Evolutionary conservation across 371 early-diverging fungal genomes (phyloP), one percentile per base, ranked within the genome.

Genomic region (Phascolomyces articulosus): DNA sequence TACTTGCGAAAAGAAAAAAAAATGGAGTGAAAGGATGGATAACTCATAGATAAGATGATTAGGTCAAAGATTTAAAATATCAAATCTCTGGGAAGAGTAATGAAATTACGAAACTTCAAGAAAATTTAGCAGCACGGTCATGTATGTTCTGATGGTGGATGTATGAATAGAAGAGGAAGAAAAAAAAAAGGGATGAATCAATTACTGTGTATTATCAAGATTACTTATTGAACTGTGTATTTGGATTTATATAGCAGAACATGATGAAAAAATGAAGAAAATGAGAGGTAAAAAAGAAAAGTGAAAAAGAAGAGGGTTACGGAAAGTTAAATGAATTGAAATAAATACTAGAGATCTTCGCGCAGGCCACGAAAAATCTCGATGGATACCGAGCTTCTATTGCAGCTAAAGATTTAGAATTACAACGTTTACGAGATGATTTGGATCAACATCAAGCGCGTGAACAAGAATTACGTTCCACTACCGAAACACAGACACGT

Each of bases 351-450:
- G 82, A 77, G 24, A 85, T 88, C 11, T 88, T 88, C 71, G 85
- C 83, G 7, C 86, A 83, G 40, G 86, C 87, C 28, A 85, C 85
- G 40, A 86, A 84, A 57, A 88, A 78, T 48, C 64, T 88, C 38
- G 86, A 85, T 61, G 79, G 81, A 21, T 85, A 86, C 58, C 78
- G 89, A 7, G 81, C 83, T n/a, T 74, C 80, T 18, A 84, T 86
- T 34, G 72, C 85, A 1, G 65, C 78, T 16, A 83, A 87, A 62
- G 83, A 85, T 55, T 66, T 71, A 11, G 86, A 87, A 53, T 72
- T 84, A 21, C 67, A 70, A n/a, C 69, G 72, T 2, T 55, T 86
- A 4, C 80, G 69, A 34, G 44, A 66, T 16, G 79, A 82, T 29
- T 68, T 84, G 20, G 72, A 71, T 53, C 79, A 80, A 18, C 59